These are phyloP conservation scores for Phaeosphaeriaceae sp. DNA, from an alignment of 2,329 filamentous ascomycete species.

Conservation along the genomic window DNA sequence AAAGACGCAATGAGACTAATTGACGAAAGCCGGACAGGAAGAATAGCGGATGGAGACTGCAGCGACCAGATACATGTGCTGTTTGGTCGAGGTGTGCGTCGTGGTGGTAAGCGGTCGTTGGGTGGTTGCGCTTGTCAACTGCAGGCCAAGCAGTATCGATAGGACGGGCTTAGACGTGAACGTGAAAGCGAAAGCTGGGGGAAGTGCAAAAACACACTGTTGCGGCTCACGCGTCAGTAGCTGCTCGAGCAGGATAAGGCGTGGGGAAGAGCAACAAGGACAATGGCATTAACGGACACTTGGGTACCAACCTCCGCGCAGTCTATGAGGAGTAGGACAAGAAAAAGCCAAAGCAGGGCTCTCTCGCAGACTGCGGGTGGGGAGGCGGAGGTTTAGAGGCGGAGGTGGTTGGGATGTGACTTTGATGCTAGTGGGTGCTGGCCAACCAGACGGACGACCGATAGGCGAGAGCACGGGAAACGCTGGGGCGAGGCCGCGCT, in stretches of 20 bases:
- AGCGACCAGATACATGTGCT: constrained; percentile 27
- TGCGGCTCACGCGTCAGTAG: constrained; percentile 34
- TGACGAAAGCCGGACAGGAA: constrained; percentile 34
- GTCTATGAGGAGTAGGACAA: constrained; percentile 30
- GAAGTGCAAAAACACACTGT: constrained; percentile 33
- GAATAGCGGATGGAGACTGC: constrained; percentile 29
- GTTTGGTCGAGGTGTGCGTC: constrained; percentile 17
- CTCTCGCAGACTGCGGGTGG: constrained; percentile 37
- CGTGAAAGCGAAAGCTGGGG: constrained; percentile 33
- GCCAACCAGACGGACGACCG: constrained; percentile 41
- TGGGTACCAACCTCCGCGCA: constrained; percentile 27
- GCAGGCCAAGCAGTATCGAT: constrained; percentile 43
- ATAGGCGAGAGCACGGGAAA: constrained; percentile 50
- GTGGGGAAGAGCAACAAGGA: not conserved
- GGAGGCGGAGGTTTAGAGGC: constrained; percentile 48
- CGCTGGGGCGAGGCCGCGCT: constrained; percentile 18
- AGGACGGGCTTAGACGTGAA: constrained; percentile 1
- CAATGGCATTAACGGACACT: constrained; percentile 10
- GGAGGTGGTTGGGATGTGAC: constrained; percentile 52
- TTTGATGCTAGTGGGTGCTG: constrained; percentile 45
- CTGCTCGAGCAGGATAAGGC: constrained; percentile 12
- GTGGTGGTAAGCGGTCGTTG: constrained; percentile 39
- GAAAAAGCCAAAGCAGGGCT: constrained; percentile 28
- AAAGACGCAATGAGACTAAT: constrained; percentile 40
- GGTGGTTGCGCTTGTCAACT: constrained; percentile 39